Percentiles rank a stretch among this genome's conserved stretches.
Evolutionary conservation across 306 rosid species (phyloP).

Genomic region (Casuarina cunninghamiana): DNA sequence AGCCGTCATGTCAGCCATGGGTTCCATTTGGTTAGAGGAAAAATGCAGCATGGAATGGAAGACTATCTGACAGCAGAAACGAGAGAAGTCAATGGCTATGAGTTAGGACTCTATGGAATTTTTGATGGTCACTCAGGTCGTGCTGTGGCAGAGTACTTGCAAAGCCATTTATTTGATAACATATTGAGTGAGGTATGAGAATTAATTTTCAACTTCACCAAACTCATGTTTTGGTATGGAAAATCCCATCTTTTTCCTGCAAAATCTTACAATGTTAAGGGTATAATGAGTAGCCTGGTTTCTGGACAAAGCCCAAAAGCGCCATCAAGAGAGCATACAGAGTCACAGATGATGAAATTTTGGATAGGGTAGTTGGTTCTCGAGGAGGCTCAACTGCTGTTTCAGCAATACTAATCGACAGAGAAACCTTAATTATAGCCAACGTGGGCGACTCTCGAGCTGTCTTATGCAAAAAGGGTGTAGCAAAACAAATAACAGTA

Average conservation of each 20-base stretch:
- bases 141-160: slow-evolving; percentile 59
- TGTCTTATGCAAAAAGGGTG: slow-evolving; percentile 40
- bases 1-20: slow-evolving; percentile 49
- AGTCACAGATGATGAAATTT: slow-evolving; percentile 48
- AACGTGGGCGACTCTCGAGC: slow-evolving; percentile 67
- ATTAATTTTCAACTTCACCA: not conserved
- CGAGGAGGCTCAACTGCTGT: slow-evolving; percentile 69
- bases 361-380: slow-evolving; percentile 36
- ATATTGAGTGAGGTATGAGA: slow-evolving; percentile 42
- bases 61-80: slow-evolving; percentile 55
- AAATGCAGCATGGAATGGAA: slow-evolving; percentile 59
- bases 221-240: not conserved
- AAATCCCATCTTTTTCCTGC: not conserved
- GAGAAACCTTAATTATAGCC: slow-evolving; percentile 43
- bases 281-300: slow-evolving; percentile 43
- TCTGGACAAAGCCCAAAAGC: slow-evolving; percentile 53
- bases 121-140: slow-evolving; percentile 63
- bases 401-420: slow-evolving; percentile 54
- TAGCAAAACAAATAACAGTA: slow-evolving; percentile 43
- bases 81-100: slow-evolving; percentile 39
- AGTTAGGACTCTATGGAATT: slow-evolving; percentile 59
- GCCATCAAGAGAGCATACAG: slow-evolving; percentile 54
- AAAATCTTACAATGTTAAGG: not conserved
- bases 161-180: slow-evolving; percentile 53
- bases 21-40: slow-evolving; percentile 45